Evolutionary conservation across 495 filamentous ascomycete genomes (phyloP), one percentile per base, ranked within the genome.

Genomic region (Hypoxylon rickii): DNA sequence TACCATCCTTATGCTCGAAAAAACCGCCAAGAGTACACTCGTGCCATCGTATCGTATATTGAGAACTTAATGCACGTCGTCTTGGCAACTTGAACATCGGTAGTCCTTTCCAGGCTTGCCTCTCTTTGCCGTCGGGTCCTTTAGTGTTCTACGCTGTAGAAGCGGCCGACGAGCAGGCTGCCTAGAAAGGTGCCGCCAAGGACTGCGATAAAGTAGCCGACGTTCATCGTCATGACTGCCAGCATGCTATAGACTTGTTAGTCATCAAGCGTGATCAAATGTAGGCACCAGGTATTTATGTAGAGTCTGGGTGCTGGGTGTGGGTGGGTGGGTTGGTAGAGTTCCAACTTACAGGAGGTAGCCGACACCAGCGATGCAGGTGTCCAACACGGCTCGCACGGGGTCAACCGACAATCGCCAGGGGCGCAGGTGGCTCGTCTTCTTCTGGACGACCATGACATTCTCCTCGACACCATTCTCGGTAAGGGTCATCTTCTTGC

Each of bases 181-280:
- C 93, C 93, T 3, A 94, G 62, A 66, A 96, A 96, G 1, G 84
- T 80, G 4, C 93, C 93, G 4, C 74, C 88, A 17, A 97, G 82
- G 0, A 96, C 82, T 1, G 92, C 91, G 19, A 92, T 73, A 73
- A 96, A 97, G 65, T 96, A 97, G n/a, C 93, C 93, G 37, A 97
- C 82, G 64, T 97, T 97, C 83, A 93, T 82, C 2, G 91, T 94
- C 93, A 97, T 97, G 62, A 96, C 89, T n/a, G 89, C 92, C 73
- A 97, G 76, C 93, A 97, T 97, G 43, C 93, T 97, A 64, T 21
- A 51, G 34, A 5, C 58, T 49, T 33, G 51, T 69, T 57, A 69
- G 64, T 17, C n/a, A n/a, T n/a, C n/a, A n/a, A n/a, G n/a, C n/a
- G n/a, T n/a, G n/a, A n/a, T n/a, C n/a, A n/a, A n/a, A n/a, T n/a